Conservation (phyloP, 345 rosid genomes). For the Heritiera fomes region DNA sequence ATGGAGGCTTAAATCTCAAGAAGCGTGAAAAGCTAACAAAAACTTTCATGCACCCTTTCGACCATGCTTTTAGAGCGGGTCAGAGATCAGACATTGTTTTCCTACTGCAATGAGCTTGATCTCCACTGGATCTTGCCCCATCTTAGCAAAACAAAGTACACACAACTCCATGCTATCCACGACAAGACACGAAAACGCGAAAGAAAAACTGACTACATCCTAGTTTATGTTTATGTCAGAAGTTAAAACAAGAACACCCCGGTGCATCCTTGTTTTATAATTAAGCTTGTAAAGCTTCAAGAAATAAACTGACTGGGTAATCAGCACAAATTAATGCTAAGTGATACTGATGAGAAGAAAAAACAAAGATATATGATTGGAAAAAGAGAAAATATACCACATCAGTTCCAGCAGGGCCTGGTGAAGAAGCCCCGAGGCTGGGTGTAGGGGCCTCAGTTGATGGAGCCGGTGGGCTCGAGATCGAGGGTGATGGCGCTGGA, state of each 20-base stretch:
- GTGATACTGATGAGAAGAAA: background rate
- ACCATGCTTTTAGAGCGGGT: background rate
- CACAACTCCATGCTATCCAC: background rate
- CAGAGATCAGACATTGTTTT: background rate
- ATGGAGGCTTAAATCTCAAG: background rate
- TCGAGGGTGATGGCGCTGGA: conserved; percentile 8
- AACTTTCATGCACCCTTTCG: background rate
- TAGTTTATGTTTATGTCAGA: too few relatives aligned
- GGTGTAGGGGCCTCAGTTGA: conserved; percentile 42
- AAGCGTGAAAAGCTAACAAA: background rate
- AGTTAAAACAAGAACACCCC: too few relatives aligned
- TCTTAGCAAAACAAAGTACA: background rate
- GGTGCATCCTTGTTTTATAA: too few relatives aligned
- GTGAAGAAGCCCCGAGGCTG: conserved; percentile 32
- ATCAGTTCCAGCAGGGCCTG: conserved; percentile 43
- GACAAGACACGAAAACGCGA: background rate
- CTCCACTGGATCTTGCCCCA: too few relatives aligned
- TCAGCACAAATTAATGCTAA: background rate
- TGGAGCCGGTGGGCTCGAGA: conserved; percentile 54
- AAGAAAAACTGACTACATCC: too few relatives aligned
- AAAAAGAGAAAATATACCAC: conserved; percentile 24
- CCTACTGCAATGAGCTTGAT: too few relatives aligned
- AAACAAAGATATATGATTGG: background rate
- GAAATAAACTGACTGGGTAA: background rate
- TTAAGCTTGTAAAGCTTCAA: conserved; percentile 27